Evolutionary conservation across 2,329 filamentous ascomycete species (phyloP).

Genomic region (Claviceps africana): DNA sequence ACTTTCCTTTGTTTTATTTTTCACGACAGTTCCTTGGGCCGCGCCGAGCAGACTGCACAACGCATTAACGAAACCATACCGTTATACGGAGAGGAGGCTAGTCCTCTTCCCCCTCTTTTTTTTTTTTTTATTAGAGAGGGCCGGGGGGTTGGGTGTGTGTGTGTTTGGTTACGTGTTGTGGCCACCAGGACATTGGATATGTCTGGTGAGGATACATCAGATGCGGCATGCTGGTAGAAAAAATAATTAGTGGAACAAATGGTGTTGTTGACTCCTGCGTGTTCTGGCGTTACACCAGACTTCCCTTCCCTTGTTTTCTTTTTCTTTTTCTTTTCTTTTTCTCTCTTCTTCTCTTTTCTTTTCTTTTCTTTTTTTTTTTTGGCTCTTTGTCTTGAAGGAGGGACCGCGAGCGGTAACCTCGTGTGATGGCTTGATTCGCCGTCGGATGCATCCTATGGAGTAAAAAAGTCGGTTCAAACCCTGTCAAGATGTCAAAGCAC

Average conservation of each 20-base stretch:
- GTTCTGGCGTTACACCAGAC: not conserved
- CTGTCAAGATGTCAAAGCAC: not conserved
- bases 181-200: constrained; percentile 1
- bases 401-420: not conserved
- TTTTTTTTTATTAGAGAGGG: not conserved
- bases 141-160: too few relatives aligned
- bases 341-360: too few relatives aligned
- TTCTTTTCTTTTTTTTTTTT: too few relatives aligned
- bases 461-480: not conserved
- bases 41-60: not conserved
- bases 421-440: not conserved
- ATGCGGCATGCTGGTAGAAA: not conserved
- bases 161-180: not conserved
- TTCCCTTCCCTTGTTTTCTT: not conserved
- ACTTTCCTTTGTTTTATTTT: not conserved
- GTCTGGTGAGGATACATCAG: not conserved
- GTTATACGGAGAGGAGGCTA: not conserved
- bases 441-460: not conserved
- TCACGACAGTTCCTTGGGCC: not conserved
- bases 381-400: not conserved
- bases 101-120: not conserved
- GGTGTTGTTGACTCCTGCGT: not conserved
- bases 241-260: not conserved
- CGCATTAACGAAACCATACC: not conserved
- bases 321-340: too few relatives aligned